These are phyloP conservation scores for Ajuga chamaepitys DNA, from an alignment of 257 asterid species.

Conservation along the genomic window DNA sequence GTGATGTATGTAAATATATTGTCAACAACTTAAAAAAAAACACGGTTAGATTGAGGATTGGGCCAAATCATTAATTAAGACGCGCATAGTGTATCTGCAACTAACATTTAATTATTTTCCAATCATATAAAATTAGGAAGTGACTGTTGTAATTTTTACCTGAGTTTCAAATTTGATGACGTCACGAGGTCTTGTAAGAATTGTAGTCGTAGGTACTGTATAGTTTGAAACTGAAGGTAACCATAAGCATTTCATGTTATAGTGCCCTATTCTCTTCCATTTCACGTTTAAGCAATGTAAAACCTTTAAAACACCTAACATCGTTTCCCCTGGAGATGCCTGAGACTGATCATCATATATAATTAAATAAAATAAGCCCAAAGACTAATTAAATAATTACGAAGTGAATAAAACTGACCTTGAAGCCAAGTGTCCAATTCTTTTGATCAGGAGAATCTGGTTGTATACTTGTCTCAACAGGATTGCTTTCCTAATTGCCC, in stretches of 20 bases:
- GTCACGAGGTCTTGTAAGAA: conserved; percentile 13
- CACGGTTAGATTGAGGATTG: no score
- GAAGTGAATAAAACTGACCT: conserved; percentile 15
- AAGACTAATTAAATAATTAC: neutral
- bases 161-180: conserved; percentile 55
- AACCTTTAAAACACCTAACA: conserved; percentile 21
- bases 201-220: conserved; percentile 15
- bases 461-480: conserved; percentile 1
- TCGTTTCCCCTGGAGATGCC: conserved; percentile 25
- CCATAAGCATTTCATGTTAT: conserved; percentile 45
- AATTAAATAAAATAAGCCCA: neutral
- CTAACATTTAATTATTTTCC: no score
- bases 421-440: conserved; percentile 35
- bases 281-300: conserved; percentile 34
- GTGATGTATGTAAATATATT: no score
- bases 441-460: conserved; percentile 3
- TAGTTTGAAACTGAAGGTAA: conserved; percentile 15
- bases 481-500: conserved; percentile 1
- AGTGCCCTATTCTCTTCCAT: conserved; percentile 41
- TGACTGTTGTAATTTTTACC: conserved; percentile 19
- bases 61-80: no score
- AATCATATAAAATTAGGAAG: neutral
- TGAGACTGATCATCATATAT: conserved; percentile 18
- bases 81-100: no score
- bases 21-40: no score